Evolutionary conservation across 257 asterid genomes (phyloP), one percentile per base, ranked within the genome.

Genomic region (Paulownia fortunei): DNA sequence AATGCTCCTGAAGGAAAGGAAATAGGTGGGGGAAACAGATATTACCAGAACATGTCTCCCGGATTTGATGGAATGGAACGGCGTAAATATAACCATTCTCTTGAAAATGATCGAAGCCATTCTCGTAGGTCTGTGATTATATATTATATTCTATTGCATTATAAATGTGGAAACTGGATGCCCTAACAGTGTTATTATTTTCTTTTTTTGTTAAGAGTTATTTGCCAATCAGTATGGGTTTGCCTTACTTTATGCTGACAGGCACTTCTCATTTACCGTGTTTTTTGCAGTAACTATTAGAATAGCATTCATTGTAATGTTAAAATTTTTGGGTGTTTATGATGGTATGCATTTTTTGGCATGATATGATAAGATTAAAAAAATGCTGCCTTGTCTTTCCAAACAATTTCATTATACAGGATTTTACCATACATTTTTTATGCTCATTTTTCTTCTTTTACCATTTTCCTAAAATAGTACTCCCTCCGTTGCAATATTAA

Each of bases 41-140:
- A 81, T 49, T 78, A 83, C 80, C 87, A 77, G 84, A 81, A 83
- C 61, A 81, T 79, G 86, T 89, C 96, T 32, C 93, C 90, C 24
- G 91, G 84, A 76, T 82, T 77, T 76, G 93, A 88, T 51, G 91
- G 85, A 64, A 75, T 65, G 78, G 88, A 55, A 18, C 86, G 82
- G 54, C 84, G 62, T 68, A 89, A 82, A 54, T 80, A 68, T 79
- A 76, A 75, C 73, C 86, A 62, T 19, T 70, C 87, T 61, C 87
- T 79, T 18, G 93, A 87, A 69, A 81, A 83, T 72, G 82, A 80
- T 51, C 81, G 83, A 81, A 83, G 81, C 60, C 82, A 71, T 46
- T 64, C 94, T 58, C 86, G 76, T 67, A 91, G 98, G 98, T 91
- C 30, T 73, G 87, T 47, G 23, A 65, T 73, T 19, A 26, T 81